Conservation (phyloP, 768 basidiomycete genomes). For the Tulasnella calospora region DNA sequence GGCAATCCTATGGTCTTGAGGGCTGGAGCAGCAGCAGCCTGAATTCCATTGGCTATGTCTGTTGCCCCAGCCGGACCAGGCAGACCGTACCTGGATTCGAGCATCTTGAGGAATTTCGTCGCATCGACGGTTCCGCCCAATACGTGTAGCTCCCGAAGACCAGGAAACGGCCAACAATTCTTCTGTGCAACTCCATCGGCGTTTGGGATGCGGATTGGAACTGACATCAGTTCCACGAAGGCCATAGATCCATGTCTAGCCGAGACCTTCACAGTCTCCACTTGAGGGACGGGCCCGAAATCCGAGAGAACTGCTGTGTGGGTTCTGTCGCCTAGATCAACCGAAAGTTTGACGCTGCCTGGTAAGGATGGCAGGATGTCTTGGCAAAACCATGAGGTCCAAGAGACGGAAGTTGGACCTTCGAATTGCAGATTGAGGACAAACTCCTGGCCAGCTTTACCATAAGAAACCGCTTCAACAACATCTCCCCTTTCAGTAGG, state of each 20-base stretch:
- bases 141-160: not conserved
- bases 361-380: not conserved
- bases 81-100: not conserved
- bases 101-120: not conserved
- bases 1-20: not conserved
- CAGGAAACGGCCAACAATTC: not conserved
- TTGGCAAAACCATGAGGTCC: not conserved
- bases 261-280: not conserved
- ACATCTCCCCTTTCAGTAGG: not conserved
- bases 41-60: not conserved
- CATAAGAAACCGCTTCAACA: not conserved
- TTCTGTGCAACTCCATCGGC: not conserved
- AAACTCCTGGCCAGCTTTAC: not conserved
- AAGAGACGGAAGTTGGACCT: not conserved
- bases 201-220: not conserved
- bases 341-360: not conserved
- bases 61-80: not conserved
- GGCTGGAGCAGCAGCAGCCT: not conserved
- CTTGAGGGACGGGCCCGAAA: not conserved
- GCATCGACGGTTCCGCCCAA: not conserved
- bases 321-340: not conserved
- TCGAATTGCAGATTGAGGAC: not conserved
- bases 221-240: not conserved
- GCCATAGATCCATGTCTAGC: not conserved
- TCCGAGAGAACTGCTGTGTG: not conserved